Conservation (phyloP, 768 basidiomycete genomes). For the Podaxis sp. region DNA sequence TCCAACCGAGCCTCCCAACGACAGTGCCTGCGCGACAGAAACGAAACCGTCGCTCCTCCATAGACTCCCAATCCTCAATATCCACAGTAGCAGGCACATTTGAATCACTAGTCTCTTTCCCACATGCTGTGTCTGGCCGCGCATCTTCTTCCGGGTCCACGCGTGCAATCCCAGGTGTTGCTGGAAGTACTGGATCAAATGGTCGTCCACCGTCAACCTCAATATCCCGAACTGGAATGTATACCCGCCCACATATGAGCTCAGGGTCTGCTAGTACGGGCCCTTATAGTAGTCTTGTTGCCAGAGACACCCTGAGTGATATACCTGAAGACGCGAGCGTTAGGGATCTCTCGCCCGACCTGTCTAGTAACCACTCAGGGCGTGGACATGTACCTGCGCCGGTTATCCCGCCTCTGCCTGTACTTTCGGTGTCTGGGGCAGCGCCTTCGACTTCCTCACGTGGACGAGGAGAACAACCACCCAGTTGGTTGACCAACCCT, state of each 20-base stretch:
- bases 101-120: conserved; percentile 4
- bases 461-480: background rate
- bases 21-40: background rate
- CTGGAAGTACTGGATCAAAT: background rate
- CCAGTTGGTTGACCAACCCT: background rate
- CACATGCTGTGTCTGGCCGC: background rate
- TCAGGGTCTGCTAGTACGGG: background rate
- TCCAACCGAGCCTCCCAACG: conserved; percentile 1
- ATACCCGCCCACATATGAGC: conserved; percentile 1
- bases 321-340: conserved; percentile 13
- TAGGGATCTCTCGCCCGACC: background rate
- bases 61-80: background rate
- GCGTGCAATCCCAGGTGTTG: background rate
- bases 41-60: background rate
- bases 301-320: conserved; percentile 7
- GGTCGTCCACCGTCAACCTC: background rate
- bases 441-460: background rate
- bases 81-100: conserved; percentile 8
- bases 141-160: background rate
- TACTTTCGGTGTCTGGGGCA: background rate
- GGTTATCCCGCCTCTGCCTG: background rate
- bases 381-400: background rate
- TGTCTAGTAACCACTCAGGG: background rate
- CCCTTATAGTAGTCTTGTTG: background rate
- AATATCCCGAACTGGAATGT: background rate